phyloP scores from a whole-genome alignment of 2,329 filamentous ascomycete genomes.

The Aspergillus aculeatus region DNA sequence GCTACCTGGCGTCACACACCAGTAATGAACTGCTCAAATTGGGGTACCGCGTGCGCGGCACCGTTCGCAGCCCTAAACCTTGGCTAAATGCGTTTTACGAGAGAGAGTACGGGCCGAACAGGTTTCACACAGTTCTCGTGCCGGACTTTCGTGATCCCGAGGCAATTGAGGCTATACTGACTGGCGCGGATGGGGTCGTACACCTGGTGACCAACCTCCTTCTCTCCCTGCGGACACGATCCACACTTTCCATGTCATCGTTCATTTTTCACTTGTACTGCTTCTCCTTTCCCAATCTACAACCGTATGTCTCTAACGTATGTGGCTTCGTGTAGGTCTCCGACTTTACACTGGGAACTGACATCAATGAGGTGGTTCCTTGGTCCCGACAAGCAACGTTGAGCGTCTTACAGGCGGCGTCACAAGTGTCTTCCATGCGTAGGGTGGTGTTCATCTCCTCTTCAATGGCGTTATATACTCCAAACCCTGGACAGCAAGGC shows the following conservation, averaged over 20 bases:
- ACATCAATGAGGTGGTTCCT: no score
- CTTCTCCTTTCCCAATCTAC: no score
- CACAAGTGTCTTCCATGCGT: conserved; percentile 4
- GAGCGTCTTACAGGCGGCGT: no score
- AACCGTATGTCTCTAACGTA: no score
- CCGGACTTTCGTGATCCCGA: neutral
- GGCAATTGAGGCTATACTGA: neutral
- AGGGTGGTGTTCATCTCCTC: conserved; percentile 22
- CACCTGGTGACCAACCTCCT: no score
- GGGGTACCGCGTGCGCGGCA: conserved; percentile 47
- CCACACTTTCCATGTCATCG: no score
- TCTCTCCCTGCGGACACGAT: no score
- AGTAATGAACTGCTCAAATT: conserved; percentile 39
- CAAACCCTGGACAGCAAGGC: conserved; percentile 7
- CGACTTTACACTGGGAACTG: conserved; percentile 7
- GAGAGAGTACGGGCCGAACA: conserved; percentile 13
- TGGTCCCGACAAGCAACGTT: no score
- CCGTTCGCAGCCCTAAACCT: conserved; percentile 36
- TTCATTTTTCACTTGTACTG: no score
- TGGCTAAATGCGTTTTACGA: conserved; percentile 34
- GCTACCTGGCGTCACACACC: conserved; percentile 46
- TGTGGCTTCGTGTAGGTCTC: no score
- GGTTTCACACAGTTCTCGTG: neutral
- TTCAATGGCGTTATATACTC: neutral
- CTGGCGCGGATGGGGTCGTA: no score